Evolutionary conservation across 2,329 filamentous ascomycete species (phyloP), one percentile per base, ranked within the genome.

Genomic region (Ceratocystis diversiconidia): DNA sequence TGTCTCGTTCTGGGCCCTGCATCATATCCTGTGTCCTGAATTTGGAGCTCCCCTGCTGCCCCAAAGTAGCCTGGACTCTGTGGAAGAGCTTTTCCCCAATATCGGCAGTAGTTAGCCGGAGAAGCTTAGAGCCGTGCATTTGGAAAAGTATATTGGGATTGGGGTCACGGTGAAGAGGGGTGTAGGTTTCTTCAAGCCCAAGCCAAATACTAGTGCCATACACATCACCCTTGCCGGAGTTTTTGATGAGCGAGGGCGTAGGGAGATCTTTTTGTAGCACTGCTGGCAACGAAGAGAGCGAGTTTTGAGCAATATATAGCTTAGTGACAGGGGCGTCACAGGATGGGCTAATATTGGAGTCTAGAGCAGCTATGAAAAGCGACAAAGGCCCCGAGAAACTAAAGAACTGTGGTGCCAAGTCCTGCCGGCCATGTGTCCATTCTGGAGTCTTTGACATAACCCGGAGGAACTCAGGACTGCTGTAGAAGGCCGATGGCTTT

Each of bases 81-180:
- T 73, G 77, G 73, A 91, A 96, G 1, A 96, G 73, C 0, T 71
- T 74, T 60, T 81, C 76, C 0, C 94, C 94, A 2, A 78, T 71
- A 0, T 75, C 72, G 0, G 91, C 90, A 3, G 79, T 76, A 66
- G 92, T 79, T 12, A 96, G 73, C n/a, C 91, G 80, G 17, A 96
- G 78, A 0, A 77, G 73, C 74, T 99, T 99, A 63, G 72, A 75
- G 3, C 89, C 85, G 17, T 83, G 84, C 12, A 97, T 74, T 74
- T 99, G 94, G 59, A 89, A 84, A 73, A 97, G 96, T 0, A 96
- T 71, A 72, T 99, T 99, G 0, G 90, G 90, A 71, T 97, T 97
- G 0, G 94, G 94, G 71, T 99, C 94, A 65, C 88, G 84, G 74
- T 99, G 94, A 2, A 96, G 78, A 2, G 94, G 91, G 0, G 94